Evolutionary conservation across 2,329 filamentous ascomycete species (phyloP).

Genomic region (Pestalotiopsis sp.): DNA sequence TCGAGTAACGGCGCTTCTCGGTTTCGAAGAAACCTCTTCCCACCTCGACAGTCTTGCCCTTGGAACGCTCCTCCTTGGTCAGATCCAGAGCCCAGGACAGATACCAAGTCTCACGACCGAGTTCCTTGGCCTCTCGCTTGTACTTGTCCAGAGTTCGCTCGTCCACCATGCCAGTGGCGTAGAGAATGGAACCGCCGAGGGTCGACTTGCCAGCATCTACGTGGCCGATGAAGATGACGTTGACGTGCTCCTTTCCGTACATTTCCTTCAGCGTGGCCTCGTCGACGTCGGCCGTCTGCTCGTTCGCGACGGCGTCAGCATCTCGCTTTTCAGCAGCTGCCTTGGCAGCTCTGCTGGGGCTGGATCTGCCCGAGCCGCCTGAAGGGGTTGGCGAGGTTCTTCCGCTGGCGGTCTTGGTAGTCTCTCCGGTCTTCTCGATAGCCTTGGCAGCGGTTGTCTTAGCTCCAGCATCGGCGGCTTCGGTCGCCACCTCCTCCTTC

Average conservation of each 20-base stretch:
- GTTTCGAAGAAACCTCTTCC: conserved; percentile 96
- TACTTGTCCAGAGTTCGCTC: conserved; percentile 98
- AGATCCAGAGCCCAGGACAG: conserved; percentile 97
- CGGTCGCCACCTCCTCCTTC: conserved; percentile 42
- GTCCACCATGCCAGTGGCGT: conserved; percentile 97
- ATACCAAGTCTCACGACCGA: conserved; percentile 98
- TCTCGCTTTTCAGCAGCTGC: conserved; percentile 54
- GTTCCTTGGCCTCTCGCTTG: conserved; percentile 93
- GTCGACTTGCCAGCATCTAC: conserved; percentile 99
- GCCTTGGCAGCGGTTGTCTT: conserved; percentile 89
- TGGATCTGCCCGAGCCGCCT: conserved; percentile 72
- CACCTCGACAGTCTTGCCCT: conserved; percentile 98
- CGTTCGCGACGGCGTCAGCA: conserved; percentile 81
- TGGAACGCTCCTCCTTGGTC: conserved; percentile 92
- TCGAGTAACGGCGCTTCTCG: conserved; percentile 93
- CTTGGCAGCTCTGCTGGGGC: conserved; percentile 68
- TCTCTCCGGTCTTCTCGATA: conserved; percentile 86
- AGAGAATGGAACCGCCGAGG: conserved; percentile 89
- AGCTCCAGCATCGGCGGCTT: conserved; percentile 59
- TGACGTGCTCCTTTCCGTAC: conserved; percentile 90
- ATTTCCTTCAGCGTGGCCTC: conserved; percentile 84
- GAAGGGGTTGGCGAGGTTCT: conserved; percentile 80
- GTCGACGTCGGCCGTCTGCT: conserved; percentile 75
- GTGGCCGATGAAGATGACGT: conserved; percentile 97
- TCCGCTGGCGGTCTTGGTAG: conserved; percentile 61